Base-by-base conservation (phyloP, 495 filamentous ascomycete species). In the Podospora pseudoanserina region DNA sequence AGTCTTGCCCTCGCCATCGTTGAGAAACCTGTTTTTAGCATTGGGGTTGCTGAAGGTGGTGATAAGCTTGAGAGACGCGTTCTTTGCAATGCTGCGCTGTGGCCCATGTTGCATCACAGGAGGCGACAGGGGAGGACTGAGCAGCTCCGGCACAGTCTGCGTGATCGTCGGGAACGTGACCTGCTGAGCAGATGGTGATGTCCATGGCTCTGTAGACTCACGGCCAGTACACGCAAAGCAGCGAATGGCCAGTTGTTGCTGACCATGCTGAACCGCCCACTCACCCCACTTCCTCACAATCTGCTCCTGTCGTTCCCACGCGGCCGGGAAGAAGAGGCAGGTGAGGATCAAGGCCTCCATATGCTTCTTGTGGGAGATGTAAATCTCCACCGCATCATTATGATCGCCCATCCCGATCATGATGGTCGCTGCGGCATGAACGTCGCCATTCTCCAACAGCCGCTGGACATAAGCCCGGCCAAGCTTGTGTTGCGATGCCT, bases 201-300 rank as follows among this genome's bases (percentile, higher is more conserved):
- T 85, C 92, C 92, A 97, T 13, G 91, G 90, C 75, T 93, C 91
- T 15, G 78, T 79, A 2, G 91, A 88, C 73, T 94, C 91, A 1
- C 85, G 82, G 11, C 89, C 90, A 18, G 91, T 91, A 72, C 92
- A 95, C 67, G 91, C 89, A 73, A 95, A 94, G 75, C 96, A 98
- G 75, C 93, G 87, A 58, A 97, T 95, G 32, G 95, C 95, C 55
- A 99, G 85, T 70, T 94, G 89, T 66, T 94, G 89, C 72, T 98
- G 91, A 20, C 90, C 89, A 70, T 94, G 89, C 57, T 91, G 87
- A 5, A 97, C 88, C 61, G 94, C 93, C 78, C 89, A 88, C 73
- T 98, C 95, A 70, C 95, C 95, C 95, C 96, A 99, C 78, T 94
- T 92, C 71, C 91, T 87, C 66, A 98, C 88, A 57, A 99, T 85